Evolutionary conservation across 352 stramenopile genomes (phyloP).

Genomic region (Albugo laibachii): DNA sequence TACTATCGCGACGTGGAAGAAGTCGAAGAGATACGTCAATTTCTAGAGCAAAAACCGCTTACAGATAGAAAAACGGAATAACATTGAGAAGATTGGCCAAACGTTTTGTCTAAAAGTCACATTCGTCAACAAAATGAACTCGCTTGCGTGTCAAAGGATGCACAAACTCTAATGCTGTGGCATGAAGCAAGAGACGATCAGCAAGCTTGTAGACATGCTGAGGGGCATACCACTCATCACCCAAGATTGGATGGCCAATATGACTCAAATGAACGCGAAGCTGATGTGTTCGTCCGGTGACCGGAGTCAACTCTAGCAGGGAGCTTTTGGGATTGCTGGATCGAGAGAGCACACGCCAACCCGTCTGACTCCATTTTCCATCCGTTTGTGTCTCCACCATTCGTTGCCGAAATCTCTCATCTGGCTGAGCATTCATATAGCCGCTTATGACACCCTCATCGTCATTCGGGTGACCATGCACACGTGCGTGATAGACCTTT

Average conservation of each 20-base stretch:
- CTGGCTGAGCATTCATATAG: background rate
- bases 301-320: constrained; percentile 37
- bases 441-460: background rate
- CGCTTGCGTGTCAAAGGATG: constrained; percentile 20
- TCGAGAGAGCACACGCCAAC: constrained; percentile 15
- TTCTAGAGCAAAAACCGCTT: constrained; percentile 22
- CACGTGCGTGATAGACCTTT: constrained; percentile 38
- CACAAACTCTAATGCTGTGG: constrained; percentile 15
- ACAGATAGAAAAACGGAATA: background rate
- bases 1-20: constrained; percentile 51
- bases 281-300: constrained; percentile 86
- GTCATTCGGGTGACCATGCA: constrained; percentile 17
- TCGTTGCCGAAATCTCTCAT: background rate
- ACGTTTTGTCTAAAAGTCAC: constrained; percentile 11
- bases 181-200: constrained; percentile 28
- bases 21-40: constrained; percentile 52
- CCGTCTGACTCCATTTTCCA: constrained; percentile 3
- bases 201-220: constrained; percentile 19
- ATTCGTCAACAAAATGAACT: constrained; percentile 16
- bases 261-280: constrained; percentile 86
- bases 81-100: constrained; percentile 8
- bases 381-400: background rate
- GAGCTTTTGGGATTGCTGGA: constrained; percentile 9
- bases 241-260: constrained; percentile 84
- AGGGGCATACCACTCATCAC: constrained; percentile 73